Base-by-base conservation (phyloP, 495 filamentous ascomycete genomes). In the Cercophora samala region DNA sequence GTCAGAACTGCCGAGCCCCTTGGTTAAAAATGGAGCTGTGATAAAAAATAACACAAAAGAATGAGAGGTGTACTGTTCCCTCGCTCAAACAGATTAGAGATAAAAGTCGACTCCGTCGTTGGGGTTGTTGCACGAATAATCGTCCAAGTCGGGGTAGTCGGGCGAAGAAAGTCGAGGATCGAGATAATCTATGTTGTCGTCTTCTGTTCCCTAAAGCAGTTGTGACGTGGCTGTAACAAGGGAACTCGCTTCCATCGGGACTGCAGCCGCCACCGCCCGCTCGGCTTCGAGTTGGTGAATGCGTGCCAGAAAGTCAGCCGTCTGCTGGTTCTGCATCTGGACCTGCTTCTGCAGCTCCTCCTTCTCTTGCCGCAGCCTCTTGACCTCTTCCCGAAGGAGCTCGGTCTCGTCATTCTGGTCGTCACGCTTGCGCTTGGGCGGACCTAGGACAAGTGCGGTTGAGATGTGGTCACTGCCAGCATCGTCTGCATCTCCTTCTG, bases 401-500 rank as follows among this genome's bases (percentile, higher is more conserved):
- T 77, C 76, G 0, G 64, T 64, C 17, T 73, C 68, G 22, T 72
- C 70, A 23, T 25, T 51, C 22, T 52, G 32, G 26, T 73, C 69
- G 19, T 69, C 68, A n/a, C 76, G 75, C 69, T 80, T 81, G 65
- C 76, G 79, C 68, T 77, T 80, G 63, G 68, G 69, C 32, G 54
- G 22, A 54, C 56, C 22, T 17, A 46, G 13, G 42, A 21, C 60
- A 6, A 54, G 46, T 21, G 51, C 56, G 8, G 59, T 53, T 4
- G 46, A 63, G 4, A 60, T 60, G 24, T 65, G 66, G 52, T 78
- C 75, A 65, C 76, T 79, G 11, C 69, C 71, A n/a, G 69, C 70
- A 58, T 77, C 76, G 56, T 76, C 76, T 29, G 73, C 74, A 60
- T 76, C 70, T 51, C 54, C 71, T 21, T 66, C 74, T 51, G 64